A percentile compares a stretch with the other conserved stretches of the same genome.
Evolutionary conservation across 2,329 filamentous ascomycete species (phyloP).

Genomic region (Talaromyces rugulosus): DNA sequence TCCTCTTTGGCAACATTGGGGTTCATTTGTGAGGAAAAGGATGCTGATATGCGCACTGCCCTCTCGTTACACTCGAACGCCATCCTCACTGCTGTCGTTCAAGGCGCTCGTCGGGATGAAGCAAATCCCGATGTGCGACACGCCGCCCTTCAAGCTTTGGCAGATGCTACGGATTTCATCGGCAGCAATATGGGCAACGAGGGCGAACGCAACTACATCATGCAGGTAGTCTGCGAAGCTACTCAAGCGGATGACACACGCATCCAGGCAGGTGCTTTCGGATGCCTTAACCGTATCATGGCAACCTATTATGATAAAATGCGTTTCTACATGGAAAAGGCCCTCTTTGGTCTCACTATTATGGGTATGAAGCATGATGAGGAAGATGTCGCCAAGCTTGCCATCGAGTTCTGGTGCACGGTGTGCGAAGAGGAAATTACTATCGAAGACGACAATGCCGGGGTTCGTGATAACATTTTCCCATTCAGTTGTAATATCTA

Average conservation of each 20-base stretch:
- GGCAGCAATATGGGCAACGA: slow-evolving; percentile 98
- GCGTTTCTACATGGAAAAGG: slow-evolving; percentile 99
- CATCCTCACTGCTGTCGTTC: slow-evolving; percentile 94
- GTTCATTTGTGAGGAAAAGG: slow-evolving; percentile 96
- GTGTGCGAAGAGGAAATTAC: slow-evolving; percentile 98
- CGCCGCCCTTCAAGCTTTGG: slow-evolving; percentile 87
- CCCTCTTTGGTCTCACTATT: slow-evolving; percentile 92
- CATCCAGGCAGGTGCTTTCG: slow-evolving; percentile 94
- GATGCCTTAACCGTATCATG: slow-evolving; percentile 98
- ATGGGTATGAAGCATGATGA: slow-evolving; percentile 98
- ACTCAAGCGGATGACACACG: slow-evolving; percentile 87
- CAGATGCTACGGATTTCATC: slow-evolving; percentile 96
- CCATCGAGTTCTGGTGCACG: slow-evolving; percentile 99
- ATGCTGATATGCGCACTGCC: slow-evolving; percentile 75
- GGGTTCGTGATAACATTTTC: slow-evolving; percentile 46
- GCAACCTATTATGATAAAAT: slow-evolving; percentile 98
- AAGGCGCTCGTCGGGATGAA: slow-evolving; percentile 96
- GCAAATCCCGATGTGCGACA: slow-evolving; percentile 83
- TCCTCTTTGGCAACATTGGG: slow-evolving; percentile 93
- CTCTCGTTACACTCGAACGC: slow-evolving; percentile 88
- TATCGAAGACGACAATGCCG: slow-evolving; percentile 94
- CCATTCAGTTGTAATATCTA: not conserved
- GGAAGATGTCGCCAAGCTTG: slow-evolving; percentile 95
- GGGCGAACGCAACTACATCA: slow-evolving; percentile 99
- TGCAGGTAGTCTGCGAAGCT: slow-evolving; percentile 99